Evolutionary conservation across 1,139 yeast species (phyloP).

Genomic region (Insectozyma bohioensis): DNA sequence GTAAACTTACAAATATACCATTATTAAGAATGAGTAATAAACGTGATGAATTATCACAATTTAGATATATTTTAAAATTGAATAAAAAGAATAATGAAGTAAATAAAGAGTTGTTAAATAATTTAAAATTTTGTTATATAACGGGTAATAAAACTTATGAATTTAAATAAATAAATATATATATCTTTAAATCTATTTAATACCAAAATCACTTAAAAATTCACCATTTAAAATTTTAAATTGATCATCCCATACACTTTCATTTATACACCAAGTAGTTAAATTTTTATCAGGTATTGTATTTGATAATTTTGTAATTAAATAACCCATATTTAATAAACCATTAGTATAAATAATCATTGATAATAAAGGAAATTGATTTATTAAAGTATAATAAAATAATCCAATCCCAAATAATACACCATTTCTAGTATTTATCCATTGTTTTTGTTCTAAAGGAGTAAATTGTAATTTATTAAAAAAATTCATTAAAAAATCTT

Average conservation of each 20-base stretch:
- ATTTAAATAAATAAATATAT: constrained; percentile 5
- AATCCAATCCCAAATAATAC: constrained; percentile 58
- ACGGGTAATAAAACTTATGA: constrained; percentile 21
- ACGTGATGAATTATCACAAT: constrained; percentile 34
- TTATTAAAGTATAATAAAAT: constrained; percentile 45
- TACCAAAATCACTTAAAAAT: constrained; percentile 8
- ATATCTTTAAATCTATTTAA: neutral
- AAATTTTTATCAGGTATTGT: constrained; percentile 43
- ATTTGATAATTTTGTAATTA: constrained; percentile 54
- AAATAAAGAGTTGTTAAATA: constrained; percentile 17
- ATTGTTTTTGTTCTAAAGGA: constrained; percentile 43
- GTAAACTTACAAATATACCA: constrained; percentile 39
- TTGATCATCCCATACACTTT: constrained; percentile 29
- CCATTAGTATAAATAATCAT: constrained; percentile 55
- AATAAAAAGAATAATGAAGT: constrained; percentile 11
- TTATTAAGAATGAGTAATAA: constrained; percentile 34
- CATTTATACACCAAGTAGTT: constrained; percentile 32
- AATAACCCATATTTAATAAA: constrained; percentile 53
- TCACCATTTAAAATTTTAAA: constrained; percentile 9
- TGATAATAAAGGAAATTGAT: constrained; percentile 44
- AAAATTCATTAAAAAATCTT: constrained; percentile 53
- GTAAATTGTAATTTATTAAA: constrained; percentile 49
- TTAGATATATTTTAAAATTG: constrained; percentile 27
- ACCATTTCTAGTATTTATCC: constrained; percentile 60
- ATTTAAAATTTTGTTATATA: constrained; percentile 28